These are phyloP conservation scores for Clonostachys chloroleuca DNA, from an alignment of 2,329 filamentous ascomycete species.

Conservation along the genomic window DNA sequence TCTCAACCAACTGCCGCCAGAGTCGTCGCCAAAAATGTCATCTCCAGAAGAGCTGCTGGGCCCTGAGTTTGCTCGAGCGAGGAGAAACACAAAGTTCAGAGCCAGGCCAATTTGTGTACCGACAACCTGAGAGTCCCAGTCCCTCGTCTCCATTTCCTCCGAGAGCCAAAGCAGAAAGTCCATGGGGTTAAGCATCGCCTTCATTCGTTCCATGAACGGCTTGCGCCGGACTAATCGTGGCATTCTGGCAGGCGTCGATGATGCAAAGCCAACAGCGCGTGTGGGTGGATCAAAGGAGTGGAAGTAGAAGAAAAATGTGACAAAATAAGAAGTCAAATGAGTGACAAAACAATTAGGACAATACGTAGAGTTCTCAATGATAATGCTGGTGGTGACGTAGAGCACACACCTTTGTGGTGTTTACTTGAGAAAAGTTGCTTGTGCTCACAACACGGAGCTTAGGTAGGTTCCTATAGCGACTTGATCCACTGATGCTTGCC, in stretches of 20 bases:
- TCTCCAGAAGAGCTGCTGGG: constrained; percentile 58
- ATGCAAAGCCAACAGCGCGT: no score
- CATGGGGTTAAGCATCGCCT: constrained; percentile 75
- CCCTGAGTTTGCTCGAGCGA: constrained; percentile 75
- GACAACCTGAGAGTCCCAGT: constrained; percentile 81
- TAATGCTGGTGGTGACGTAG: background rate
- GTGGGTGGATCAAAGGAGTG: background rate
- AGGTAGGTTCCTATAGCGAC: background rate
- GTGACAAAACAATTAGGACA: background rate
- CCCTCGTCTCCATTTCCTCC: constrained; percentile 86
- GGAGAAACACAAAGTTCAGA: constrained; percentile 75
- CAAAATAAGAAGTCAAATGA: no score
- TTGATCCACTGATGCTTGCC: no score
- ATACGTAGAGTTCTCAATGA: background rate
- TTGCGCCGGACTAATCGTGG: constrained; percentile 79
- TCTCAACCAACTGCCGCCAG: constrained; percentile 60
- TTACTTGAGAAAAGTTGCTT: no score
- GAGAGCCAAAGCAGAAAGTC: constrained; percentile 89
- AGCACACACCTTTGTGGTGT: background rate
- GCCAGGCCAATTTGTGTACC: constrained; percentile 70
- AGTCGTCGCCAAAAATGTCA: constrained; percentile 79
- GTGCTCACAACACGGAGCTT: constrained; percentile 3
- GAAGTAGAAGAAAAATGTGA: background rate
- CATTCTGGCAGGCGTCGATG: constrained; percentile 17
- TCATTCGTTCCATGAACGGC: constrained; percentile 76